Base-by-base conservation (phyloP, 805 yeast species). In the Priceomyces carsonii region DNA sequence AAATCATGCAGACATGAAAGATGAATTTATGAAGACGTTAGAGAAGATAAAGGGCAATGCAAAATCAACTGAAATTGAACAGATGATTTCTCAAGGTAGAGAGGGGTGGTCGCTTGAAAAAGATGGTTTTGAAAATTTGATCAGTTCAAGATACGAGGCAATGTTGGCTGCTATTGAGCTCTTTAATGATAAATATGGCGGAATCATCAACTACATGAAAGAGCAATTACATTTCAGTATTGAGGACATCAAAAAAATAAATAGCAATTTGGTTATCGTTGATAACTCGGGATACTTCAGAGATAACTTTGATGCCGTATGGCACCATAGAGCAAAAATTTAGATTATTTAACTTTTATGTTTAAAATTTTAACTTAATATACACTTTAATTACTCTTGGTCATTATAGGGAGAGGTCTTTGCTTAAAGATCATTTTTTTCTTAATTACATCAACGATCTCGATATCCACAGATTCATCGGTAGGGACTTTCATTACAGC, bases 401-500 rank as follows among this genome's bases (percentile, higher is more conserved):
- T 82, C 90, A 84, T 83, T 32, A 84, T 79, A 4, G 95, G 95
- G 33, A 85, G 62, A 0, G 95, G 93, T 43, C 95, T 67, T 25
- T 76, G 75, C 32, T 69, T 75, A 51, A 85, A 85, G 6, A 81
- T 67, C 13, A 84, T 57, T 50, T 81, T 82, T 42, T 73, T 69
- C 20, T 60, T 60, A 3, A 85, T 69, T 1, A 85, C 59, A 51
- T 84, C 91, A 7, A 80, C 58, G 45, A 84, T 58, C 42, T 76
- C 63, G 4, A 82, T 71, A 3, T 55, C 45, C 10, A 10, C 27
- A 24, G 28, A 20, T 10, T 45, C 38, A 1, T 53, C 40, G n/a
- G 44, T 35, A 0, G 70, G 66, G 8, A 82, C 66, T 45, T 70
- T 68, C 45, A 85, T 45, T 7, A 85, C 61, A 0, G 81, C 93